Evolutionary conservation across 2,329 filamentous ascomycete genomes (phyloP), one percentile per base, ranked within the genome.

Genomic region (Lecanoromycetidae sp.): DNA sequence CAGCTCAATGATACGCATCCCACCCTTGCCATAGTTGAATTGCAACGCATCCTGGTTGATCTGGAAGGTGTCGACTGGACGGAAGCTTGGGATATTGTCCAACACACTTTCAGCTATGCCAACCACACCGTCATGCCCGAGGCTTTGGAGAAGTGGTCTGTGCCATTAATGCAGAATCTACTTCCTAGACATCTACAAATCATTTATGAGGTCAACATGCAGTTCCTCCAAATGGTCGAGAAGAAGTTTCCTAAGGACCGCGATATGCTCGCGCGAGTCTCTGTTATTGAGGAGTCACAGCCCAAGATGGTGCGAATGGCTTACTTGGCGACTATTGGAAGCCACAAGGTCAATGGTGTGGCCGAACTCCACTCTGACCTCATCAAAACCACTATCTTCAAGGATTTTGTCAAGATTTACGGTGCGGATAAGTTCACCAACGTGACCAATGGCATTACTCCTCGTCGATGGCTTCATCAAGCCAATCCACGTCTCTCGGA

Each of bases 221-320:
- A 79, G 64, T 98, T 98, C 76, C 68, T 98, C 38, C 90, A 96
- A 61, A 73, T 67, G 17, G 90, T 98, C 13, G 91, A 98, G 71
- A 85, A 85, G 59, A 79, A 75, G 50, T 95, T 94, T 68, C 91
- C 91, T 36, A 80, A 86, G 46, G 87, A 96, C 56, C 79, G 87
- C 48, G 90, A 95, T 1, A 74, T 98, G 55, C 77, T 98, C 27
- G 63, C 72, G 12, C 77, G 86, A 30, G 87, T 96, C n/a, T 96
- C 90, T 4, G 93, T 98, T 60, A 94, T 98, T 50, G 91, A 98
- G 65, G 91, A 98, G 66, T 87, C 85, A 4, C 83, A 93, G 63
- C 86, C 88, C 35, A 94, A 96, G 77, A 94, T 95, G 85, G 82
- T 98, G 52, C 84, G 90, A 63, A 98, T 98, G 91, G 91, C 91